Conservation (phyloP, 441 rosid genomes). For the Hura crepitans region DNA sequence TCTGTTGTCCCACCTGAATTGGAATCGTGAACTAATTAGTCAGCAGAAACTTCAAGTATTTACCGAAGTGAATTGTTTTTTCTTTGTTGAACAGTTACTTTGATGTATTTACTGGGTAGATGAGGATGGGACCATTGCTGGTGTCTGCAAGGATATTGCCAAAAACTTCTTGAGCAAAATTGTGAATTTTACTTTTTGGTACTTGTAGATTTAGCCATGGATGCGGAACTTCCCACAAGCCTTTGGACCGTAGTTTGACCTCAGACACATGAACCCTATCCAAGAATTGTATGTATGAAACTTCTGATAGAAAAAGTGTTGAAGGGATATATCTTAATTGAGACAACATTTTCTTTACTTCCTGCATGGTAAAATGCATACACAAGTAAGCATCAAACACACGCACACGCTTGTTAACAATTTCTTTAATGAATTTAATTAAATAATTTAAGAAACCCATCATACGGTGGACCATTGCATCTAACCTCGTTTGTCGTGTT, state of each 20-base stretch:
- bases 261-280: conserved; percentile 90
- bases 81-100: conserved; percentile 43
- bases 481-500: conserved; percentile 54
- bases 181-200: conserved; percentile 62
- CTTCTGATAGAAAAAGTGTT: conserved; percentile 72
- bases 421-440: conserved; percentile 11
- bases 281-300: conserved; percentile 67
- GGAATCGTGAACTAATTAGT: conserved; percentile 18
- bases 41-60: conserved; percentile 6
- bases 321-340: conserved; percentile 62
- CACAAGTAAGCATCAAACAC: conserved; percentile 11
- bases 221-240: conserved; percentile 96
- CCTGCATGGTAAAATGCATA: conserved; percentile 44
- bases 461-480: conserved; percentile 15
- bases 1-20: conserved; percentile 89
- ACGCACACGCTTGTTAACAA: neutral
- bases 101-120: conserved; percentile 86
- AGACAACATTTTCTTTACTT: conserved; percentile 50
- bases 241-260: conserved; percentile 67
- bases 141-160: conserved; percentile 73
- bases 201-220: conserved; percentile 96
- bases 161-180: conserved; percentile 69
- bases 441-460: neutral
- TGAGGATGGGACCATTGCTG: conserved; percentile 89
- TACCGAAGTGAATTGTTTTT: neutral